Evolutionary conservation across 169 alveolate species (phyloP).

Genomic region (Plasmodium knowlesi): DNA sequence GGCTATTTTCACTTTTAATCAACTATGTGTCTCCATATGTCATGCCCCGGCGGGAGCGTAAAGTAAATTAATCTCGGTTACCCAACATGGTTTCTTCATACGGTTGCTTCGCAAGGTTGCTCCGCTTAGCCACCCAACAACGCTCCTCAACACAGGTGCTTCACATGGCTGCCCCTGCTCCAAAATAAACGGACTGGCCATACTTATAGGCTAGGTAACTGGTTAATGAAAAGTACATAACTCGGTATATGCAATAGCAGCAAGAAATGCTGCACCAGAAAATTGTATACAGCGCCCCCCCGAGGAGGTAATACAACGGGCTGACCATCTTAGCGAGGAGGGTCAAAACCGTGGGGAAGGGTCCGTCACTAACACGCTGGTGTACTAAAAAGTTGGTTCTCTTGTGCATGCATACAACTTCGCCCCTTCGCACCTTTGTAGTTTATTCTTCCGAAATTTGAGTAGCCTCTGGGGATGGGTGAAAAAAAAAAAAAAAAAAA

Average conservation of each 20-base stretch:
- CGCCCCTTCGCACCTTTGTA: not conserved
- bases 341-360: not conserved
- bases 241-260: slow-evolving; percentile 42
- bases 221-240: slow-evolving; percentile 52
- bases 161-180: not conserved
- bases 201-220: slow-evolving; percentile 63
- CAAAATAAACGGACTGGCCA: slow-evolving; percentile 42
- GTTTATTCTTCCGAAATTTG: slow-evolving; percentile 71
- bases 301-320: slow-evolving; percentile 64
- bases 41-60: not conserved
- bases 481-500: not conserved
- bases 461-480: slow-evolving; percentile 68
- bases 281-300: slow-evolving; percentile 48
- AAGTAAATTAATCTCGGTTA: not conserved
- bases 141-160: too few relatives aligned
- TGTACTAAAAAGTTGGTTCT: not conserved
- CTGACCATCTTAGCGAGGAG: slow-evolving; percentile 34
- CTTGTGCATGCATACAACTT: not conserved
- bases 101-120: not conserved
- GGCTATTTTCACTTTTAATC: not conserved
- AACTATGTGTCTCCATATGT: not conserved
- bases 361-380: not conserved
- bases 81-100: not conserved
- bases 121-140: not conserved
- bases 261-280: slow-evolving; percentile 73